Conservation (phyloP, 345 rosid species). For the Leavenworthia alabamica region DNA sequence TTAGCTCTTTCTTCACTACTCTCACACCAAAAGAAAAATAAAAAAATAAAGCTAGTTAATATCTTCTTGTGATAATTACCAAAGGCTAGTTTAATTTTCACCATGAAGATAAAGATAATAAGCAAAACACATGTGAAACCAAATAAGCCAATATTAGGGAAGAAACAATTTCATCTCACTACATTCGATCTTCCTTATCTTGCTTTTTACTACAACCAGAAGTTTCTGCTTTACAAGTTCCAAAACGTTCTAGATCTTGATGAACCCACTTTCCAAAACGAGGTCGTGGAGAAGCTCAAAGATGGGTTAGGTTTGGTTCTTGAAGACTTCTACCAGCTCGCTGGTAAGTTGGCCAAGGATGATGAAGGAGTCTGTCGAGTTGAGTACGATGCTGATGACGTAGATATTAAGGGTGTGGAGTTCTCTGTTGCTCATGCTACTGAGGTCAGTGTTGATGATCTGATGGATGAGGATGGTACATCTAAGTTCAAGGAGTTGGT, state of each 20-base stretch:
- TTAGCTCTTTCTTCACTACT: constrained; percentile 11
- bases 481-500: constrained; percentile 53
- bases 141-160: constrained; percentile 43
- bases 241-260: constrained; percentile 22
- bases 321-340: constrained; percentile 76
- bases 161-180: constrained; percentile 55
- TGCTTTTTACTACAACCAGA: constrained; percentile 83
- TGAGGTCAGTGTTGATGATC: constrained; percentile 54
- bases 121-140: constrained; percentile 62
- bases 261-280: constrained; percentile 18
- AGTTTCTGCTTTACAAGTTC: constrained; percentile 63
- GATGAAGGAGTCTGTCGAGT: constrained; percentile 71
- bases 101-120: constrained; percentile 37
- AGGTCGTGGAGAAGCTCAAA: constrained; percentile 60
- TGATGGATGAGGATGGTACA: constrained; percentile 58
- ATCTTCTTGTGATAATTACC: background rate
- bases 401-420: constrained; percentile 70
- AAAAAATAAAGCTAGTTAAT: background rate
- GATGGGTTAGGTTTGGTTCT: constrained; percentile 58
- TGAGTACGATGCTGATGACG: constrained; percentile 55
- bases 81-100: constrained; percentile 22
- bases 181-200: constrained; percentile 93
- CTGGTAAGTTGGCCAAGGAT: constrained; percentile 76
- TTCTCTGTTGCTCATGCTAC: constrained; percentile 52
- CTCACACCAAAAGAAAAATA: background rate